Evolutionary conservation across 1,284 basidiomycete species (phyloP).

Genomic region (Afroboletus lepidellus): DNA sequence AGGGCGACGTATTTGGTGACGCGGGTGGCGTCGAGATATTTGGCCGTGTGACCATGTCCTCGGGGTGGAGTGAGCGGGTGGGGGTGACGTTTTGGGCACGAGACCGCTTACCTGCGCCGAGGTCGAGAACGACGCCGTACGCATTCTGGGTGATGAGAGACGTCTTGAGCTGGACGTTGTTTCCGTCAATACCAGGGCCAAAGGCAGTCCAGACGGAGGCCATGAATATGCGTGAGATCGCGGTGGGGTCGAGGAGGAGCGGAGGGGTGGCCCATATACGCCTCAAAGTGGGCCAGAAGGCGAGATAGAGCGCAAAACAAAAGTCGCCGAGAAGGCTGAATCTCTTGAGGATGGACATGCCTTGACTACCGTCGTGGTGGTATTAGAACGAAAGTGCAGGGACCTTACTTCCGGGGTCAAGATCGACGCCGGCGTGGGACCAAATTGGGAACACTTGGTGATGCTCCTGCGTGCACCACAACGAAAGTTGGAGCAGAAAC

Average conservation of each 20-base stretch:
- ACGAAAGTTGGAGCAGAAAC: neutral
- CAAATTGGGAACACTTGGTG: constrained; percentile 5
- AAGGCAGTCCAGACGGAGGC: constrained; percentile 54
- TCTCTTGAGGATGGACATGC: constrained; percentile 15
- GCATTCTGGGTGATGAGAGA: constrained; percentile 54
- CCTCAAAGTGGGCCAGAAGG: constrained; percentile 49
- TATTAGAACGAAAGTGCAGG: neutral
- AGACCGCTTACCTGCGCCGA: constrained; percentile 54
- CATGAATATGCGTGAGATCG: constrained; percentile 59
- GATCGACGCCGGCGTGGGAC: neutral
- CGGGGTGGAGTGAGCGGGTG: neutral
- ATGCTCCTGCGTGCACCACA: neutral
- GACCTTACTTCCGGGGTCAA: neutral
- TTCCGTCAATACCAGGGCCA: constrained; percentile 50
- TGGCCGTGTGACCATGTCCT: constrained; percentile 62
- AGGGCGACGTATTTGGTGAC: constrained; percentile 67
- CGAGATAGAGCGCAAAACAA: constrained; percentile 37
- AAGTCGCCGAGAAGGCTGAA: constrained; percentile 36
- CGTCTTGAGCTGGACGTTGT: constrained; percentile 42
- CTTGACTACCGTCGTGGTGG: neutral
- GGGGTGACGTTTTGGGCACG: neutral
- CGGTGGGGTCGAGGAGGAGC: constrained; percentile 45
- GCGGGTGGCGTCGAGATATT: constrained; percentile 53
- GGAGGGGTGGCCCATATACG: constrained; percentile 42
- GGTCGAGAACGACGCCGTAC: constrained; percentile 60